These are phyloP conservation scores for Globisporangium alternatum DNA, from an alignment of 352 stramenopile species.

Conservation along the genomic window DNA sequence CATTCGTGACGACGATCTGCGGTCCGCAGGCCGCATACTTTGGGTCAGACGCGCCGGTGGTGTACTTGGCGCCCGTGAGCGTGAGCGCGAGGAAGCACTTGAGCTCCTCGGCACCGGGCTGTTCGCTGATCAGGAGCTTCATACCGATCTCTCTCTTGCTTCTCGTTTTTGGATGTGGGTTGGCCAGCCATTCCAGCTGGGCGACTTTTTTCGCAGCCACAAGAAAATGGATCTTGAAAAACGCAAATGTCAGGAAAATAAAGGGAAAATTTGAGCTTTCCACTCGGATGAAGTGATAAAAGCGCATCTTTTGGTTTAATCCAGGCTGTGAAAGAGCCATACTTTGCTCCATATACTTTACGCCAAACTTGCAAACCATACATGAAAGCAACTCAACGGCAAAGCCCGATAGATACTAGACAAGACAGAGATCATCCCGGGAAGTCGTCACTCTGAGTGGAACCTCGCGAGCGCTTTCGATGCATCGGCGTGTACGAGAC, in stretches of 20 bases:
- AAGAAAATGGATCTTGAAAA: slow-evolving; percentile 6
- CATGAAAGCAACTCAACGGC: too few species aligned
- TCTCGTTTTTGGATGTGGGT: slow-evolving; percentile 7
- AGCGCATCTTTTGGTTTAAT: too few species aligned
- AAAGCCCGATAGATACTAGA: too few species aligned
- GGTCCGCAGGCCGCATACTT: slow-evolving; percentile 57
- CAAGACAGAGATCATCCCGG: too few species aligned
- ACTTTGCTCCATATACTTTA: too few species aligned
- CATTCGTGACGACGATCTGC: slow-evolving; percentile 37
- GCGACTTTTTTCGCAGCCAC: neutral
- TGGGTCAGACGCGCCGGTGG: slow-evolving; percentile 48
- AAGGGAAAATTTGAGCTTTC: neutral
- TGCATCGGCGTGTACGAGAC: too few species aligned
- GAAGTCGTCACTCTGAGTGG: too few species aligned
- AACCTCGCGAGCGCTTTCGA: too few species aligned
- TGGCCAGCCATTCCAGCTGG: slow-evolving; percentile 3
- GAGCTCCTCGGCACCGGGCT: slow-evolving; percentile 65
- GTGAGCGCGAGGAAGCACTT: slow-evolving; percentile 79
- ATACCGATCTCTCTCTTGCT: slow-evolving; percentile 22
- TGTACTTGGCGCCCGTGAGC: slow-evolving; percentile 40
- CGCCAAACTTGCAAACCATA: too few species aligned
- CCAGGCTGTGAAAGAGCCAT: too few species aligned
- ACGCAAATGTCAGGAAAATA: too few species aligned
- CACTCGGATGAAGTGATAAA: neutral
- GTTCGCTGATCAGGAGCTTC: slow-evolving; percentile 68